A percentile compares a stretch with the other conserved stretches of the same genome.
phyloP scores from a whole-genome alignment of 305 asterid species.

The Plantago coronopus region DNA sequence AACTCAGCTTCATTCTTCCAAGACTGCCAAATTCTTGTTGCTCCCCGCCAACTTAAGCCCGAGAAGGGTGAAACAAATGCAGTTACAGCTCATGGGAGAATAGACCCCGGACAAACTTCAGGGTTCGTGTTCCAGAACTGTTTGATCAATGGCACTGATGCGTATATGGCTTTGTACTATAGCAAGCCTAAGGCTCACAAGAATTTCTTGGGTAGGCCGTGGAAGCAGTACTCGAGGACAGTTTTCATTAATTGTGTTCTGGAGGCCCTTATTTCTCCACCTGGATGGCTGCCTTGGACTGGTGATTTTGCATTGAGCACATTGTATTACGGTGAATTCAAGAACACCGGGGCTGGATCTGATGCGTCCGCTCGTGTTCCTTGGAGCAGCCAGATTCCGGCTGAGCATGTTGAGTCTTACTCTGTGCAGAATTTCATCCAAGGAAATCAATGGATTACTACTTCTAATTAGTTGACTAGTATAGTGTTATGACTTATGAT shows the following conservation, averaged over 20 bases:
- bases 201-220: constrained; percentile 55
- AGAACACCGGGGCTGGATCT: constrained; percentile 42
- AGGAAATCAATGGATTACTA: constrained; percentile 56
- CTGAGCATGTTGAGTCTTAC: constrained; percentile 34
- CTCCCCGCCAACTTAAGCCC: constrained; percentile 38
- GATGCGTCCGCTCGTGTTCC: constrained; percentile 30
- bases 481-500: too few relatives aligned
- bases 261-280: constrained; percentile 37
- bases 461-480: constrained; percentile 17
- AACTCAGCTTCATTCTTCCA: constrained; percentile 56
- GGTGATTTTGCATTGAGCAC: constrained; percentile 53
- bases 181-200: constrained; percentile 40
- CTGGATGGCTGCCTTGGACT: constrained; percentile 66
- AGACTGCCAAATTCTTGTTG: constrained; percentile 39
- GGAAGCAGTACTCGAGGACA: constrained; percentile 64
- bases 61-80: constrained; percentile 50
- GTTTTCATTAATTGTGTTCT: constrained; percentile 42
- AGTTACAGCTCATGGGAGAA: constrained; percentile 57
- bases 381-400: constrained; percentile 57
- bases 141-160: constrained; percentile 50
- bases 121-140: constrained; percentile 61
- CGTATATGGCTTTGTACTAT: constrained; percentile 37
- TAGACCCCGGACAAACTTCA: constrained; percentile 47
- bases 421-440: constrained; percentile 59
- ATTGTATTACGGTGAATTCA: constrained; percentile 51